These are phyloP conservation scores for Fusarium citri DNA, from an alignment of 2,329 filamentous ascomycete genomes.

Conservation along the genomic window DNA sequence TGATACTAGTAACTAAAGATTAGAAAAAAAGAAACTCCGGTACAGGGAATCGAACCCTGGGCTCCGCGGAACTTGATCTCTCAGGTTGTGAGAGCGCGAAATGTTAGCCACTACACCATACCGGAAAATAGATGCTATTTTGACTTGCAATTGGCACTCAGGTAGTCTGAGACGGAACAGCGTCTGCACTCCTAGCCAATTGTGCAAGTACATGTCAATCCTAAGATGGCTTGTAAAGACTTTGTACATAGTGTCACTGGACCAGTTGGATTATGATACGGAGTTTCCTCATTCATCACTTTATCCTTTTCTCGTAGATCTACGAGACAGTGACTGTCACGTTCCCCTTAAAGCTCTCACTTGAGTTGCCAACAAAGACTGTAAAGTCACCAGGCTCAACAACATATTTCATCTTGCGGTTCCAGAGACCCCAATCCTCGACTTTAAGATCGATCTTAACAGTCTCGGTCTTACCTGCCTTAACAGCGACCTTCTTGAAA, in stretches of 20 bases:
- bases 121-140: constrained; percentile 29
- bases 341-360: constrained; percentile 66
- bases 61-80: constrained; percentile 32
- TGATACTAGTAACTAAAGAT: neutral
- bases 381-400: constrained; percentile 78
- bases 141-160: rapidly evolving
- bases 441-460: constrained; percentile 65
- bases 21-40: constrained; percentile 12
- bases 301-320: neutral
- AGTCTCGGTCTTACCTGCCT: constrained; percentile 68
- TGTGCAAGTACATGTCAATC: neutral
- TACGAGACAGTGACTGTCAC: constrained; percentile 64
- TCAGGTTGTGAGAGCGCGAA: constrained; percentile 49
- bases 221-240: neutral
- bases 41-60: constrained; percentile 35
- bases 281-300: neutral
- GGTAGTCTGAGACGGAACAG: rapidly evolving
- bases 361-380: constrained; percentile 70
- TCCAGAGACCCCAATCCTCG: constrained; percentile 66
- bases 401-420: constrained; percentile 75
- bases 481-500: constrained; percentile 73
- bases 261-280: neutral
- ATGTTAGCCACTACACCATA: constrained; percentile 52
- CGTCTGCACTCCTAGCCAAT: neutral
- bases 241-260: neutral